A percentile compares a stretch with the other conserved stretches of the same genome.
Conservation (phyloP, 225 moss, liverwort and hornwort genomes). For the Rhytidiadelphus loreus region DNA sequence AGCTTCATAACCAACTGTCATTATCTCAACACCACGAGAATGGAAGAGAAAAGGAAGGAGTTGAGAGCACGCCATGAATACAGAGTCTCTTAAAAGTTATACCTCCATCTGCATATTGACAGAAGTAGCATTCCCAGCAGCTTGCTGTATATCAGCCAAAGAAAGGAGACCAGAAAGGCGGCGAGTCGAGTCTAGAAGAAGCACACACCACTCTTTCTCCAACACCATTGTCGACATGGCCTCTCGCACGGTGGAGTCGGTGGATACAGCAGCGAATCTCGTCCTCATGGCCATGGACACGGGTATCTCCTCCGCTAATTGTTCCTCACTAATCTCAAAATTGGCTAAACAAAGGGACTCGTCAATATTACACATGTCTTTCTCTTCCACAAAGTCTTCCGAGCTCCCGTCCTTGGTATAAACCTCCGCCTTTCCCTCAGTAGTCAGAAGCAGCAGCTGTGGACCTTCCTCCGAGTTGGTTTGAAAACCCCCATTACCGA, state of each 20-base stretch:
- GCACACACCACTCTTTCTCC: slow-evolving; percentile 96
- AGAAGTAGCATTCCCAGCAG: slow-evolving; percentile 56
- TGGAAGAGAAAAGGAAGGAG: background rate
- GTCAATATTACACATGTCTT: slow-evolving; percentile 61
- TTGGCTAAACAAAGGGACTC: slow-evolving; percentile 60
- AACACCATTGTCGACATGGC: slow-evolving; percentile 62
- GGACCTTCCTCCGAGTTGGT: background rate
- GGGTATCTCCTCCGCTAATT: slow-evolving; percentile 57
- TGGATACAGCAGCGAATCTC: slow-evolving; percentile 44
- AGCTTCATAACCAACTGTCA: background rate
- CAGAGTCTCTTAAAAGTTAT: background rate
- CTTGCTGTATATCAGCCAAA: slow-evolving; percentile 79
- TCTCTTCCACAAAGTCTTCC: slow-evolving; percentile 21
- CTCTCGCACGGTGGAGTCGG: slow-evolving; percentile 54
- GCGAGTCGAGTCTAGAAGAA: slow-evolving; percentile 53
- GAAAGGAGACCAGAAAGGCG: slow-evolving; percentile 72
- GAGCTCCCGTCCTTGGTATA: background rate
- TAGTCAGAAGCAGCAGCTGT: background rate
- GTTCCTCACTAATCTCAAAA: slow-evolving; percentile 64
- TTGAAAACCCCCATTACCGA: slow-evolving; percentile 27
- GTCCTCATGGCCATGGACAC: slow-evolving; percentile 86
- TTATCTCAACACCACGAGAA: background rate
- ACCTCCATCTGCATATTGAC: slow-evolving; percentile 49
- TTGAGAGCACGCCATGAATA: background rate
- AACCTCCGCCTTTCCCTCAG: slow-evolving; percentile 5